Conservation (phyloP, 495 filamentous ascomycete species). For the Penicillium nucicola region DNA sequence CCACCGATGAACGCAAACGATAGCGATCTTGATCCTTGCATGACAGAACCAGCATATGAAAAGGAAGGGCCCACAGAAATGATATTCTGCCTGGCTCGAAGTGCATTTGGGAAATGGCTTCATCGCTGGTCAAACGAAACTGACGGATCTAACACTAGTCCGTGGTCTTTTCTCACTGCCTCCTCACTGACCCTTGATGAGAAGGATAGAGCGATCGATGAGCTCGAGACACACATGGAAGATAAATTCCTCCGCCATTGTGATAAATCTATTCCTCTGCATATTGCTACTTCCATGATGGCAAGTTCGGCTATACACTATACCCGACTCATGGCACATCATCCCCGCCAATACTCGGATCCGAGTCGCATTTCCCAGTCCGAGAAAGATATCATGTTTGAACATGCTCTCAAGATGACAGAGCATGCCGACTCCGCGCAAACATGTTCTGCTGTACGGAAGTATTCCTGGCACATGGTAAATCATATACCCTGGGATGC, state of each 20-base stretch:
- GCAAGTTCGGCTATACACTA: conserved; percentile 32
- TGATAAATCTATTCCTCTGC: conserved; percentile 59
- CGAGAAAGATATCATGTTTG: conserved; percentile 40
- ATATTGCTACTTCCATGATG: conserved; percentile 51
- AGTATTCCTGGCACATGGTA: conserved; percentile 34
- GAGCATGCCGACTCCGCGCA: conserved; percentile 32
- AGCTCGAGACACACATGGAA: conserved; percentile 31
- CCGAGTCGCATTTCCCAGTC: conserved; percentile 20
- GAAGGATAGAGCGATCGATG: conserved; percentile 44
- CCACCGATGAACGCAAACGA: conserved; percentile 56
- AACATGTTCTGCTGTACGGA: conserved; percentile 19
- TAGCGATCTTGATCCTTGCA: conserved; percentile 55
- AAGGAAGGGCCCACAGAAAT: conserved; percentile 62
- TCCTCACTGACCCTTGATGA: conserved; percentile 37
- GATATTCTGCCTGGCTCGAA: conserved; percentile 59
- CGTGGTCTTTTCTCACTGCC: conserved; percentile 30
- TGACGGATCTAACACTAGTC: conserved; percentile 21
- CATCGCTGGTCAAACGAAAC: conserved; percentile 24
- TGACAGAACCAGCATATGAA: conserved; percentile 50
- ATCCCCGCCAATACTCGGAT: conserved; percentile 40
- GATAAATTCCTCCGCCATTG: conserved; percentile 53
- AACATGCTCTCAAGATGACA: conserved; percentile 33
- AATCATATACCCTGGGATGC: conserved; percentile 42
- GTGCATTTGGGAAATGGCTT: conserved; percentile 42
- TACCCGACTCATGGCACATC: conserved; percentile 36